phyloP scores from a whole-genome alignment of 2,329 filamentous ascomycete genomes.

The Cladophialophora chaetospira region DNA sequence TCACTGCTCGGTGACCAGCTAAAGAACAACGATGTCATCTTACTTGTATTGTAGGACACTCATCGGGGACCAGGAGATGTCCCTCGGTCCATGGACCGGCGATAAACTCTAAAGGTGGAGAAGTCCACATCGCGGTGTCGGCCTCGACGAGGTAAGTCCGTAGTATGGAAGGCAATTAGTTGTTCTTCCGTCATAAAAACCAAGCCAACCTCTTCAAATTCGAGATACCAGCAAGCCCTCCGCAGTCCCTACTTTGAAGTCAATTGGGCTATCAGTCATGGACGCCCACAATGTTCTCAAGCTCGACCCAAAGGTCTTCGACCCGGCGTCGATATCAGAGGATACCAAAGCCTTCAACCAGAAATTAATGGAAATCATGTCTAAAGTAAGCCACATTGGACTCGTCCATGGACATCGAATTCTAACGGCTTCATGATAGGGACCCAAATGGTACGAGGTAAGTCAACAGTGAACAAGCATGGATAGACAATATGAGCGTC shows the following conservation, averaged over 20 bases:
- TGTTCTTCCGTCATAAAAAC: background rate
- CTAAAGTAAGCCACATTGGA: too few relatives aligned
- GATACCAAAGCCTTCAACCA: conserved; percentile 32
- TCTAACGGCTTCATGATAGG: too few relatives aligned
- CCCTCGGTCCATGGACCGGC: background rate
- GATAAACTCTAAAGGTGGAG: conserved; percentile 5
- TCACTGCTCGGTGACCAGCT: too few relatives aligned
- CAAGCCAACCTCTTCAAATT: background rate
- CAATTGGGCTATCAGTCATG: too few relatives aligned
- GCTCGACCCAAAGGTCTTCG: conserved; percentile 28
- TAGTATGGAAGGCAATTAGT: too few relatives aligned
- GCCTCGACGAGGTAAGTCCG: background rate
- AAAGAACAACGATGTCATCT: too few relatives aligned
- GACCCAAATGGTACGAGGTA: conserved; percentile 57
- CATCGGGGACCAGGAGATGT: conserved; percentile 7
- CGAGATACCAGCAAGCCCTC: background rate
- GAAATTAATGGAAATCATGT: conserved; percentile 38
- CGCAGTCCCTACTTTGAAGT: background rate
- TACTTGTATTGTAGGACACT: background rate
- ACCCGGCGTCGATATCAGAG: conserved; percentile 26
- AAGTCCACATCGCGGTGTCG: conserved; percentile 3
- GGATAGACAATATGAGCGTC: too few relatives aligned
- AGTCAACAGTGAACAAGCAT: too few relatives aligned
- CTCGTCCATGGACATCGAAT: too few relatives aligned
- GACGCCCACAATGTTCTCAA: conserved; percentile 14